A percentile compares a stretch with the other conserved stretches of the same genome.
These are phyloP conservation scores for Penicillium salamii DNA, from an alignment of 495 filamentous ascomycete genomes.

Conservation along the genomic window DNA sequence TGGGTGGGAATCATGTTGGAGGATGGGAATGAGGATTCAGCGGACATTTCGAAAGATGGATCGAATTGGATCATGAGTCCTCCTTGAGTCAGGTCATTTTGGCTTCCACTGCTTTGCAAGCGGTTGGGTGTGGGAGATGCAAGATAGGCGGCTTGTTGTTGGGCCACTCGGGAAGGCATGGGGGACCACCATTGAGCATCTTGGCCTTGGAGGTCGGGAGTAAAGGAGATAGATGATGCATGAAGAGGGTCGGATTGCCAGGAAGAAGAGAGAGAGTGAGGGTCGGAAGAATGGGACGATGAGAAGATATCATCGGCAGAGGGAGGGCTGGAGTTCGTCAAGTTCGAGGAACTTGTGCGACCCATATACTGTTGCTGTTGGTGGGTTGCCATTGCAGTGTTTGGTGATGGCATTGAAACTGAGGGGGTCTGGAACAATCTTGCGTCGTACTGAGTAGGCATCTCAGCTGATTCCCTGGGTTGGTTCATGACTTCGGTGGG, in stretches of 20 bases:
- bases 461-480: slow-evolving; percentile 30
- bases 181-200: slow-evolving; percentile 47
- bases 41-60: slow-evolving; percentile 37
- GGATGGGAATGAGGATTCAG: slow-evolving; percentile 30
- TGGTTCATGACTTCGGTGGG: slow-evolving; percentile 21
- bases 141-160: slow-evolving; percentile 38
- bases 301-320: slow-evolving; percentile 45
- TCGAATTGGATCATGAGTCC: slow-evolving; percentile 49
- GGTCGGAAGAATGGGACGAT: slow-evolving; percentile 44
- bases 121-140: slow-evolving; percentile 33
- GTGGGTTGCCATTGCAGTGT: slow-evolving; percentile 22
- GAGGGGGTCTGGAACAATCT: slow-evolving; percentile 36
- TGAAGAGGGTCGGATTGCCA: slow-evolving; percentile 45
- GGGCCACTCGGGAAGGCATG: slow-evolving; percentile 35
- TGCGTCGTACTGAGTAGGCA: slow-evolving; percentile 37
- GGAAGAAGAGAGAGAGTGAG: slow-evolving; percentile 42
- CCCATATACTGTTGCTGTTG: slow-evolving; percentile 40
- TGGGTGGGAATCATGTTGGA: slow-evolving; percentile 27
- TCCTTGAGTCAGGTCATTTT: slow-evolving; percentile 41
- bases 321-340: slow-evolving; percentile 41
- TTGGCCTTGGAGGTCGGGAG: slow-evolving; percentile 38
- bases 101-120: slow-evolving; percentile 29
- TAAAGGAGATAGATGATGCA: slow-evolving; percentile 37
- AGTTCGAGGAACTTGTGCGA: slow-evolving; percentile 29
- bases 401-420: slow-evolving; percentile 40